Conservation (phyloP, 2,329 filamentous ascomycete species). For the Pyrenophora tritici-repentis region DNA sequence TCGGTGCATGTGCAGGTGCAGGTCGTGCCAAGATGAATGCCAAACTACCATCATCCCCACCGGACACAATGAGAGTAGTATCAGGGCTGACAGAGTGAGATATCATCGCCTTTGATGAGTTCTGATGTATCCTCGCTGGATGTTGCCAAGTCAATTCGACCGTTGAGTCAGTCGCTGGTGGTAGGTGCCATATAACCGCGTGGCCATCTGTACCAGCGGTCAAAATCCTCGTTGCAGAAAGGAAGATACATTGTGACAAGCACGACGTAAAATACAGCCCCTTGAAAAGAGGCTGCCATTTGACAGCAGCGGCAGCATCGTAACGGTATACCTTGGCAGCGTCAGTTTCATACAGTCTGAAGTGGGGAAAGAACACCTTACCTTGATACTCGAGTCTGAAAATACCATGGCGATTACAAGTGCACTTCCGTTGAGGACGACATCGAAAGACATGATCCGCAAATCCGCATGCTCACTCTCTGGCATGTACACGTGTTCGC, state of each 20-base stretch:
- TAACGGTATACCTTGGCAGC: slow-evolving; percentile 53
- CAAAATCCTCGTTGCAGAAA: slow-evolving; percentile 53
- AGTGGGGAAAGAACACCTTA: slow-evolving; percentile 29
- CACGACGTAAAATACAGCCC: slow-evolving; percentile 62
- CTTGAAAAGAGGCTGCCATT: slow-evolving; percentile 44
- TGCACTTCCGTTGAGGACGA: slow-evolving; percentile 37
- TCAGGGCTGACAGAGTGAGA: slow-evolving; percentile 36
- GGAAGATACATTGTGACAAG: slow-evolving; percentile 65
- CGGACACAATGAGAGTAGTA: slow-evolving; percentile 67
- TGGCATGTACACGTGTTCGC: slow-evolving; percentile 57
- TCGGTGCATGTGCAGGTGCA: background rate
- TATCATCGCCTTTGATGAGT: slow-evolving; percentile 68
- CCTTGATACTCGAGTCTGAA: slow-evolving; percentile 80
- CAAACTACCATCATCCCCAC: slow-evolving; percentile 87
- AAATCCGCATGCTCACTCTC: slow-evolving; percentile 66
- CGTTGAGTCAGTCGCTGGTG: slow-evolving; percentile 5
- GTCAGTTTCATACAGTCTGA: background rate
- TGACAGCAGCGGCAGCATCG: slow-evolving; percentile 20
- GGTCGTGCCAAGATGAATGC: slow-evolving; percentile 50
- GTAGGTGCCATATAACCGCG: slow-evolving; percentile 64
- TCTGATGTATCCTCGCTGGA: slow-evolving; percentile 69
- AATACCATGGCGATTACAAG: slow-evolving; percentile 74
- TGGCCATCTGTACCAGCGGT: slow-evolving; percentile 84
- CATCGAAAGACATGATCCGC: slow-evolving; percentile 80
- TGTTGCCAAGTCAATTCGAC: slow-evolving; percentile 38